Conservation (phyloP, 345 rosid species). For the Ceriops tagal region DNA sequence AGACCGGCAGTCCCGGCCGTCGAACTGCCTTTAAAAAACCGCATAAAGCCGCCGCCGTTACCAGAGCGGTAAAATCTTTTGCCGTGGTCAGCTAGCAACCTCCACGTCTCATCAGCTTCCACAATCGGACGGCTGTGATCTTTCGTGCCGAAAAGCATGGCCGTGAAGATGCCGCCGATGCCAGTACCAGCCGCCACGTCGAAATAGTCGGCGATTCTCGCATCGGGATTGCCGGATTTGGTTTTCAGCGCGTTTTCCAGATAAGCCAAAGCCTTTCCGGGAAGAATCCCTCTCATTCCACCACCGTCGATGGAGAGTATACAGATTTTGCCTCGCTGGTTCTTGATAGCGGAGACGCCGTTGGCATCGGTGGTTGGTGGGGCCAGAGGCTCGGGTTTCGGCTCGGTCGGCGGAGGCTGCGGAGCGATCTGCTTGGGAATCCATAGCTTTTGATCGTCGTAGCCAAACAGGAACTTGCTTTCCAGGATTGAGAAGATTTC, state of each 20-base stretch:
- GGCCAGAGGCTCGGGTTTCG: constrained; percentile 27
- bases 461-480: constrained; percentile 84
- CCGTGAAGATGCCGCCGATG: constrained; percentile 83
- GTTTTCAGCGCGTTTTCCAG: constrained; percentile 72
- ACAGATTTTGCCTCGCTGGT: constrained; percentile 92
- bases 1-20: constrained; percentile 41
- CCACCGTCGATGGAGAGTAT: constrained; percentile 80
- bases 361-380: not conserved
- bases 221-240: constrained; percentile 84
- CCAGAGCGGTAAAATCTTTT: constrained; percentile 49
- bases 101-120: constrained; percentile 90
- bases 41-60: constrained; percentile 33
- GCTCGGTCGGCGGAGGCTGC: constrained; percentile 21
- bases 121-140: constrained; percentile 69
- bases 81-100: constrained; percentile 67
- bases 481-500: constrained; percentile 95
- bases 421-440: constrained; percentile 51
- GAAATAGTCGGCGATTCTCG: constrained; percentile 82
- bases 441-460: constrained; percentile 80
- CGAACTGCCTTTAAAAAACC: constrained; percentile 46
- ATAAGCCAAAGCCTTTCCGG: constrained; percentile 86
- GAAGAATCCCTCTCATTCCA: constrained; percentile 80
- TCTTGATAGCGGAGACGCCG: constrained; percentile 50
- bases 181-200: constrained; percentile 95
- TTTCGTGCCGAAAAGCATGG: constrained; percentile 81